These are phyloP conservation scores for Ophiostoma sp. DNA, from an alignment of 2,329 filamentous ascomycete species.

Conservation along the genomic window DNA sequence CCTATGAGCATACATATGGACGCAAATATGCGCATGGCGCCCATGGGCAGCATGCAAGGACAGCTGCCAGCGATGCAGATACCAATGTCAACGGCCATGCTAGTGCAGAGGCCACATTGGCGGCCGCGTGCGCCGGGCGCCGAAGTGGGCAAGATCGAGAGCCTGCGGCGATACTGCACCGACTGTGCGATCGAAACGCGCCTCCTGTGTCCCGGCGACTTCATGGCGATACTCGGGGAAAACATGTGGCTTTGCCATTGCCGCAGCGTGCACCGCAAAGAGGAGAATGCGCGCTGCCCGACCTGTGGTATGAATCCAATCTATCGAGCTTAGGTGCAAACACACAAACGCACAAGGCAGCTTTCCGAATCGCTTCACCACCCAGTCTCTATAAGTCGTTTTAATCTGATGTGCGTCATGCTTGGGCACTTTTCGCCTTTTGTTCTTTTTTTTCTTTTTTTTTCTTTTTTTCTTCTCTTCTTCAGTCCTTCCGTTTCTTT, in stretches of 20 bases:
- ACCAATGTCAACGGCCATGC: neutral
- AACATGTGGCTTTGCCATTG: slow-evolving; percentile 26
- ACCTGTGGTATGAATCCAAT: slow-evolving; percentile 23
- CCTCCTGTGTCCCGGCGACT: slow-evolving; percentile 21
- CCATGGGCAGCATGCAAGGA: neutral
- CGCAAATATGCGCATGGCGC: neutral
- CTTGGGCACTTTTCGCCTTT: neutral
- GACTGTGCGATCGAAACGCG: slow-evolving; percentile 23
- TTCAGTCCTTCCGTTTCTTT: neutral
- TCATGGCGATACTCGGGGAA: slow-evolving; percentile 16
- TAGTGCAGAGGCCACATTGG: slow-evolving; percentile 7
- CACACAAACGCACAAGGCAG: too few species aligned
- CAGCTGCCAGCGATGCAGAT: neutral
- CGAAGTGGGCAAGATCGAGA: slow-evolving; percentile 24
- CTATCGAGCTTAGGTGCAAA: slow-evolving; percentile 10
- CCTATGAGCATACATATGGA: neutral
- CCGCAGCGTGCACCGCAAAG: slow-evolving; percentile 11
- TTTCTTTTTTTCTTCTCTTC: neutral
- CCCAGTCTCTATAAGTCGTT: neutral
- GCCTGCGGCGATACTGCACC: slow-evolving; percentile 26
- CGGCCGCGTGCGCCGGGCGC: slow-evolving; percentile 23
- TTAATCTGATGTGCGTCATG: neutral
- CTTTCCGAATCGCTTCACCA: too few species aligned
- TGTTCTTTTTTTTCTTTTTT: neutral
- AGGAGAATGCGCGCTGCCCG: slow-evolving; percentile 15